Base-by-base conservation (phyloP, 1,284 basidiomycete genomes). In the Leccinum fallax region DNA sequence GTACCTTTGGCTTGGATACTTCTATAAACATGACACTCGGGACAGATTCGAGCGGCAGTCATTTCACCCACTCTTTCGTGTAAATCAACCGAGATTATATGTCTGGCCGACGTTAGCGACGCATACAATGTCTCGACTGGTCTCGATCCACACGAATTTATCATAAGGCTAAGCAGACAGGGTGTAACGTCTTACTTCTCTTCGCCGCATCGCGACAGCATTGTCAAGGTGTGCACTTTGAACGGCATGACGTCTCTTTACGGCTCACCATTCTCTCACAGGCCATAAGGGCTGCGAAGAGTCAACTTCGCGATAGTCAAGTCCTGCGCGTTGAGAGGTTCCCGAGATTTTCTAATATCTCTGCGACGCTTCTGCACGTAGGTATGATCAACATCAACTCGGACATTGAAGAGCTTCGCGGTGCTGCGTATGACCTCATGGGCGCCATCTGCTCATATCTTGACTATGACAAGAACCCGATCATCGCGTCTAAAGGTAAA, bases 321-420 rank as follows among this genome's bases (percentile, higher is more conserved):
- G 75, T 84, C 9, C 79, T 84, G 2, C 79, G 87, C 5, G 79
- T 85, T 2, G 90, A 92, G 64, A 82, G 92, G 15, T 87, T 88
- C 63, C 85, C 90, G 13, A 83, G 90, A 51, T 87, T 93, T 59
- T 91, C 89, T 2, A 94, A 94, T 69, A 87, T 94, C 16, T 89
- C 92, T 9, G 91, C 93, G 0, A 92, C 92, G 0, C 77, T 96
- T 53, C 79, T 95, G 15, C 93, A 94, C 66, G 84, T 94, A 40
- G 91, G 91, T 10, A 83, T 96, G 74, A 79, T 93, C 34, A 92
- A 90, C 67, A 80, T 94, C 51, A 87, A 88, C 60, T 81, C 85
- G 4, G 82, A 84, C 32, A 88, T 93, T 63, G 89, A 92, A 65
- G 85, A 87, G 57, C 81, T 95, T n/a, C 84, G 93, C 3, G 79